Evolutionary conservation across 352 stramenopile species (phyloP).

Genomic region (Phytophthora pini): DNA sequence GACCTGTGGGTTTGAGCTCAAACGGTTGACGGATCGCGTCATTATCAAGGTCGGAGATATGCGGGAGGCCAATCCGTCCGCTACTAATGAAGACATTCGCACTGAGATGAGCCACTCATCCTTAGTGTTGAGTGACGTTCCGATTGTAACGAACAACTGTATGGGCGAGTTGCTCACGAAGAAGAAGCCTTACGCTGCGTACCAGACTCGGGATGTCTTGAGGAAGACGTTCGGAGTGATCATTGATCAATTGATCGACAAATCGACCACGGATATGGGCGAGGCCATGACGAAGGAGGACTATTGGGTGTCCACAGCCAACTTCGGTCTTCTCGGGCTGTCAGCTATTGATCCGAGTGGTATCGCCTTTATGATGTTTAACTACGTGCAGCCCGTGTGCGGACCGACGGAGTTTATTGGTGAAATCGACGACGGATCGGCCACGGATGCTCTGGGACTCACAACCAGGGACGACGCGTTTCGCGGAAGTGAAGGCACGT

Average conservation of each 20-base stretch:
- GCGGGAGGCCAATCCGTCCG: conserved; percentile 29
- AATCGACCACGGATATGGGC: conserved; percentile 46
- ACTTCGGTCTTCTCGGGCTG: conserved; percentile 34
- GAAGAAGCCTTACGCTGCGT: conserved; percentile 43
- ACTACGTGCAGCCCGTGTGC: conserved; percentile 69
- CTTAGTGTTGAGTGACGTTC: conserved; percentile 55
- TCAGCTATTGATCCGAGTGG: conserved; percentile 55
- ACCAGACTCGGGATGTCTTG: conserved; percentile 54
- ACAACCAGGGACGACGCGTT: conserved; percentile 53
- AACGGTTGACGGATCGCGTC: conserved; percentile 53
- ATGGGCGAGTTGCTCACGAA: conserved; percentile 39
- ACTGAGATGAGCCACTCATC: conserved; percentile 46
- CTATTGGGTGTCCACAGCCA: conserved; percentile 45
- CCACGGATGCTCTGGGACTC: conserved; percentile 47
- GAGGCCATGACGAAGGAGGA: conserved; percentile 39
- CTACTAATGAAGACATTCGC: conserved; percentile 50
- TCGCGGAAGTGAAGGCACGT: conserved; percentile 42
- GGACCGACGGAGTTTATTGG: conserved; percentile 61
- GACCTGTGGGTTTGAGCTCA: conserved; percentile 53
- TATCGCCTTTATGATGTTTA: conserved; percentile 48
- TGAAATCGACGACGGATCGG: conserved; percentile 60
- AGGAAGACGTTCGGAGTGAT: conserved; percentile 63
- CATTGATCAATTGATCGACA: conserved; percentile 60
- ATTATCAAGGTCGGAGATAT: conserved; percentile 49
- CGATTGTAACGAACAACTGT: conserved; percentile 52